These are phyloP conservation scores for Dictyostelium firmibasis DNA, from an alignment of 78 protist genomes.

Conservation along the genomic window DNA sequence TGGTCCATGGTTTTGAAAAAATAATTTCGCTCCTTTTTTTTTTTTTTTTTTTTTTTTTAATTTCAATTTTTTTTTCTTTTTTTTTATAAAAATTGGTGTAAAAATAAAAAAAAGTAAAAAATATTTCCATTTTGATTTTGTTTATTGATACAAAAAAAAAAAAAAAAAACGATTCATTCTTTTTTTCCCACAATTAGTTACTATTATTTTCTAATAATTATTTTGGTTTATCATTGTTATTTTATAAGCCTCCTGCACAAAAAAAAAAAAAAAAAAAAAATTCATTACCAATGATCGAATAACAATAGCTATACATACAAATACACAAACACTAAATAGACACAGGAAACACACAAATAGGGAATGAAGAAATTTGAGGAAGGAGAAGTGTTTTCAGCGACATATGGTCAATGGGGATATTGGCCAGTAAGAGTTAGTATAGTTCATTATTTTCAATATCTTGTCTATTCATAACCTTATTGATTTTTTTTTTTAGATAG, in stretches of 20 bases:
- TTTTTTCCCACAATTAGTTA: not conserved
- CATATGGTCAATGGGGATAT: constrained; percentile 53
- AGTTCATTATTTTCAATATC: no score
- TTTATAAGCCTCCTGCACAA: not conserved
- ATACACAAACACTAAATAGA: not conserved
- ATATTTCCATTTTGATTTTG: not conserved
- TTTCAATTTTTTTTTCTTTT: no score
- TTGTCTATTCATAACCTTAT: no score
- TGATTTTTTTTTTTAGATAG: not conserved
- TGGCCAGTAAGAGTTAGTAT: constrained; percentile 40
- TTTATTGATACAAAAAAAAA: not conserved
- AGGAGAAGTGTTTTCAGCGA: constrained; percentile 12
- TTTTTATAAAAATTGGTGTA: no score
- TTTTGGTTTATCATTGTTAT: not conserved
- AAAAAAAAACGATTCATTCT: not conserved
- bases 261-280: not conserved
- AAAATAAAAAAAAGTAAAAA: no score
- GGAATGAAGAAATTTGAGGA: not conserved
- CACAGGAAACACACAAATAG: not conserved
- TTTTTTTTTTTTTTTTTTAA: no score
- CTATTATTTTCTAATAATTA: not conserved
- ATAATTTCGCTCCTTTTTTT: not conserved
- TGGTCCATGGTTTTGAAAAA: not conserved
- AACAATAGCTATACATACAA: not conserved
- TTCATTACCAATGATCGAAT: not conserved